Percentiles rank a stretch among this genome's conserved stretches.
Conservation (phyloP, 805 yeast species). For the Ogataea glucozyma region DNA sequence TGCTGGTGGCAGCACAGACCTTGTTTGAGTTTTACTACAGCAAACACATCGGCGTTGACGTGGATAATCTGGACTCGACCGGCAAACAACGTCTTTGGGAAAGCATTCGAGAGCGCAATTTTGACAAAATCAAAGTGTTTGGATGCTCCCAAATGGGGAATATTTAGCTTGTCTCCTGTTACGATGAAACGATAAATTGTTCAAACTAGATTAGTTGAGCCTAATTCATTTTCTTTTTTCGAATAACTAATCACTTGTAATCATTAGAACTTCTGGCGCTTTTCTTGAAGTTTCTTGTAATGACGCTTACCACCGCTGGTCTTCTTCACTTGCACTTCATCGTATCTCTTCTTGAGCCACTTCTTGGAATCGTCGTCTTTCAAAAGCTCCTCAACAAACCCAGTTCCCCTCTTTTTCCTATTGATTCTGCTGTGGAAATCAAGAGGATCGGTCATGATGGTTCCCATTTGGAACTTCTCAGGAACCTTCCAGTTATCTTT, state of each 20-base stretch:
- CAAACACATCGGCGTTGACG: slow-evolving; percentile 23
- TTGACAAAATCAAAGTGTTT: slow-evolving; percentile 43
- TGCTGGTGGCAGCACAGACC: slow-evolving; percentile 56
- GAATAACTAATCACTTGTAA: slow-evolving; percentile 16
- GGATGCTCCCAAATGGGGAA: slow-evolving; percentile 8
- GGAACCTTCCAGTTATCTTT: slow-evolving; percentile 67
- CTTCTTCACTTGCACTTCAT: slow-evolving; percentile 69
- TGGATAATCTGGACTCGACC: slow-evolving; percentile 38
- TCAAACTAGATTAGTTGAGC: no score
- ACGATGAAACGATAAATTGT: background rate
- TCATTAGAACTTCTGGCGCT: slow-evolving; percentile 51
- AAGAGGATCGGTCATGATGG: slow-evolving; percentile 77
- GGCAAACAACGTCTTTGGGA: slow-evolving; percentile 51
- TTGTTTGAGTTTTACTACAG: slow-evolving; percentile 49
- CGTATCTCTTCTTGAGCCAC: slow-evolving; percentile 83
- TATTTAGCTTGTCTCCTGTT: background rate
- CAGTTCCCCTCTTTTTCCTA: slow-evolving; percentile 70
- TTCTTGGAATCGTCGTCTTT: slow-evolving; percentile 66
- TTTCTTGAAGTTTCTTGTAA: slow-evolving; percentile 61
- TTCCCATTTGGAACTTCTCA: slow-evolving; percentile 78
- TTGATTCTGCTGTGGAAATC: slow-evolving; percentile 75
- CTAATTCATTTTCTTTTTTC: background rate
- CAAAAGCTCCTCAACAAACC: slow-evolving; percentile 80
- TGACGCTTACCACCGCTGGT: slow-evolving; percentile 65
- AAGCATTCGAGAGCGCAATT: slow-evolving; percentile 50